Percentiles rank a stretch among this genome's conserved stretches.
phyloP scores from a whole-genome alignment of 2,329 filamentous ascomycete genomes.

The Xylariaceae sp. region DNA sequence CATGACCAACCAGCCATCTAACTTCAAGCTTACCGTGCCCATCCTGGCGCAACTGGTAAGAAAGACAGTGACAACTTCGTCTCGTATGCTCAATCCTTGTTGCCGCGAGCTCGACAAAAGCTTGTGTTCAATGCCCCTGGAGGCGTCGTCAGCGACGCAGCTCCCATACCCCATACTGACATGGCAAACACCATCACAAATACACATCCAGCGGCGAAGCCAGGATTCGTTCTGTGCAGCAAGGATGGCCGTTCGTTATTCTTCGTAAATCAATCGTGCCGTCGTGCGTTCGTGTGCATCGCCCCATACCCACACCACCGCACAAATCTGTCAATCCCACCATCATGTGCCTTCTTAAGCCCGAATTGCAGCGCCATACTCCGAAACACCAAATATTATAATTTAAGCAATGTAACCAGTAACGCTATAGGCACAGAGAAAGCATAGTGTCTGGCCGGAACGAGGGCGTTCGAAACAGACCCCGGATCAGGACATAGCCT shows the following conservation, averaged over 20 bases:
- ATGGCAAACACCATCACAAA: slow-evolving; percentile 9
- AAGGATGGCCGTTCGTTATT: slow-evolving; percentile 18
- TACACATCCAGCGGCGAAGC: slow-evolving; percentile 14
- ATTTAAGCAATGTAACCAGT: slow-evolving; percentile 13
- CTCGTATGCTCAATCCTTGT: not conserved
- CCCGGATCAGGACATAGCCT: slow-evolving; percentile 6
- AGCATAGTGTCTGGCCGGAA: not conserved
- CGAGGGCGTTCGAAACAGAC: not conserved
- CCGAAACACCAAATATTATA: slow-evolving; percentile 18
- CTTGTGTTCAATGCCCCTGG: not conserved
- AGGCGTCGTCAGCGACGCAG: not conserved
- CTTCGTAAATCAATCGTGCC: slow-evolving; percentile 27
- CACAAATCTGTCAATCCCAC: not conserved
- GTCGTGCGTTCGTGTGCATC: slow-evolving; percentile 23
- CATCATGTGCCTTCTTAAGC: not conserved
- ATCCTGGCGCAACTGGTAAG: not conserved
- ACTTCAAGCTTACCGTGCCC: slow-evolving; percentile 9
- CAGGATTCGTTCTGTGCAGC: slow-evolving; percentile 9
- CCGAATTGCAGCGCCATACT: slow-evolving; percentile 14
- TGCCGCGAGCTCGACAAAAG: not conserved
- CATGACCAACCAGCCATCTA: slow-evolving; percentile 11
- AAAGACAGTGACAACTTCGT: slow-evolving; percentile 1
- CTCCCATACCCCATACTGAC: not conserved
- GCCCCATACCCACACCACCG: slow-evolving; percentile 3
- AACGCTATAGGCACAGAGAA: slow-evolving; percentile 5